phyloP scores from a whole-genome alignment of 441 rosid species.

The Populus hybrid region DNA sequence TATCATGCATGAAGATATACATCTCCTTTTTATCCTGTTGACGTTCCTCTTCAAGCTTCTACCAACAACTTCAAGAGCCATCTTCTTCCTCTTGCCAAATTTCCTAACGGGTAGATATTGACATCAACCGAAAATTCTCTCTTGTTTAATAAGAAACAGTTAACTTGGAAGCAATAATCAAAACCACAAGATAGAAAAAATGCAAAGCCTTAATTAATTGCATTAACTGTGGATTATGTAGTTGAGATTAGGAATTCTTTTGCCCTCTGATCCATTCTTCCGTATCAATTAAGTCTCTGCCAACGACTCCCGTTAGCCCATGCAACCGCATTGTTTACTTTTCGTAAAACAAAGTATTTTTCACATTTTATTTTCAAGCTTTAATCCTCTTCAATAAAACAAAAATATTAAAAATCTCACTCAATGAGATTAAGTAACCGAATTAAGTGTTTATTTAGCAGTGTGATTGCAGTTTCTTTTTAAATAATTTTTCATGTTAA shows the following conservation, averaged over 20 bases:
- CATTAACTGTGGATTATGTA: background rate
- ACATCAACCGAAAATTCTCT: constrained; percentile 14
- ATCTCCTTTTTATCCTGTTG: background rate
- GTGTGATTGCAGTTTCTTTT: too few species aligned
- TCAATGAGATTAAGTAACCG: too few species aligned
- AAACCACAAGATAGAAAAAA: background rate
- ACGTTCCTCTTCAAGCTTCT: background rate
- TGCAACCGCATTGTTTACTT: background rate
- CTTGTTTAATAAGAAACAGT: constrained; percentile 19
- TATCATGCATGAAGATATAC: too few species aligned
- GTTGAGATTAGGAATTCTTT: constrained; percentile 15
- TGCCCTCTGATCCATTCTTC: background rate
- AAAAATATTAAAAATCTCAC: too few species aligned
- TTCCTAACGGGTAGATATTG: constrained; percentile 26
- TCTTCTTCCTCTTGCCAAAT: background rate
- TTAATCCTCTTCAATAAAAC: background rate
- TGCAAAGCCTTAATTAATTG: background rate
- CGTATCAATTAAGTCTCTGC: background rate
- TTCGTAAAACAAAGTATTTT: background rate
- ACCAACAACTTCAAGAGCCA: background rate
- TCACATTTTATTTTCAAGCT: background rate
- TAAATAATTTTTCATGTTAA: too few species aligned
- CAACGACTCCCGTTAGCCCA: background rate
- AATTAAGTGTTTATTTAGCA: too few species aligned
- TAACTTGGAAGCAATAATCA: constrained; percentile 24